Base-by-base conservation (phyloP, 768 basidiomycete genomes). In the Phanerochaete carnosa region DNA sequence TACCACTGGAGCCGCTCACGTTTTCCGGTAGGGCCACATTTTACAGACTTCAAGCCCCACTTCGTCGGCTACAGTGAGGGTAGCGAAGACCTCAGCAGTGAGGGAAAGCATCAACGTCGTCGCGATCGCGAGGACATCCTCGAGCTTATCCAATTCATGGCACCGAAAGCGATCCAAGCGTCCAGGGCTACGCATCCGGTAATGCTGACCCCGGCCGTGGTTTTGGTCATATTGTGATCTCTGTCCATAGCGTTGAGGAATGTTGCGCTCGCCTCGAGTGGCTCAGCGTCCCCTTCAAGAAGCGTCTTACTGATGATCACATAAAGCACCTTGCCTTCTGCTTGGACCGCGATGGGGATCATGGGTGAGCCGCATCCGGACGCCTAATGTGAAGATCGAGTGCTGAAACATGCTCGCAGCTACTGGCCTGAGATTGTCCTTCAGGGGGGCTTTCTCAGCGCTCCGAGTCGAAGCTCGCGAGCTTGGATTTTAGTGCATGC, bases 131-230 rank as follows among this genome's bases (percentile, higher is more conserved):
- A 94, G 81, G 93, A 92, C 56, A 75, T 95, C 65, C 83, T 94
- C 61, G 92, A 95, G 72, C 80, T 94, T 52, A 94, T 90, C 1
- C 87, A 90, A 94, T 95, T 78, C 92, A 94, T 72, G 93, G 95
- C 58, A 92, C 93, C 59, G 96, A 98, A 76, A 77, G 75, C 58
- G 89, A 95, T 70, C 66, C 85, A 55, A 74, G 74, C 63, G 95
- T 95, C 79, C 72, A 85, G 66, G 95, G 93, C 35, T 98, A 97
- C 72, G 80, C 86, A 11, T 89, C 73, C 67, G 96, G 96, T 1
- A 99, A 99, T 75, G 71, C 83, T 3, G 94, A 95, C 3, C 89
- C 91, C 3, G 87, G 88, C 29, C 80, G 79, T 58, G 84, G 87
- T 5, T 95, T 94, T 69, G 94, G 95, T 0, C 95, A 97, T 74